phyloP scores from a whole-genome alignment of 305 asterid species.

The Striga hermonthica region DNA sequence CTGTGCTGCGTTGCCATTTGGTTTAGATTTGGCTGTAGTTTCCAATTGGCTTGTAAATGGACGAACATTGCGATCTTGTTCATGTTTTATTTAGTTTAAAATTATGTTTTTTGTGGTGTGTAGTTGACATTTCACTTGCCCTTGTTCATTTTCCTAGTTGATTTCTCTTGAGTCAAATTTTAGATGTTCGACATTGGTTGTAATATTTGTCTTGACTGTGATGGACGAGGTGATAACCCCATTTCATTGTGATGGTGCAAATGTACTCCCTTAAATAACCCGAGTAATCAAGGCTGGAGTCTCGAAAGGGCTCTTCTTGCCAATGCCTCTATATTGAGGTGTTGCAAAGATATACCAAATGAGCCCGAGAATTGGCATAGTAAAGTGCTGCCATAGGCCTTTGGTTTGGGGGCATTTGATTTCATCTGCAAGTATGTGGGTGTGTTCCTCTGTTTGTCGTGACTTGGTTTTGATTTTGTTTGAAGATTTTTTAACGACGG shows the following conservation, averaged over 20 bases:
- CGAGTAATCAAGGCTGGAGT: constrained; percentile 86
- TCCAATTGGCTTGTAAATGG: no score
- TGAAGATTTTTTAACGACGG: neutral
- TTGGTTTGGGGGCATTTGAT: constrained; percentile 74
- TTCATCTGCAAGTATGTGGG: constrained; percentile 35
- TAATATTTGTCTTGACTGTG: neutral
- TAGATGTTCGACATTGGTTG: neutral
- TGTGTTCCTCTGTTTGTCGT: constrained; percentile 5
- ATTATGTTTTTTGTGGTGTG: no score
- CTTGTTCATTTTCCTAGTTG: no score
- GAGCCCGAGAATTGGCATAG: constrained; percentile 87
- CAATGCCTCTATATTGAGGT: constrained; percentile 33
- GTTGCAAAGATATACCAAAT: constrained; percentile 48
- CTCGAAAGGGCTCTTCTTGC: constrained; percentile 64
- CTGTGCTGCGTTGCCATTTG: no score
- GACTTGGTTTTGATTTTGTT: neutral
- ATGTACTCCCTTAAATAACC: constrained; percentile 41
- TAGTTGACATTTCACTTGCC: no score
- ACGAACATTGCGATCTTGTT: no score
- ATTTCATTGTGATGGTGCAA: constrained; percentile 39
- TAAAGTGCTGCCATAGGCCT: constrained; percentile 78
- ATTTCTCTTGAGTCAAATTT: constrained; percentile 3
- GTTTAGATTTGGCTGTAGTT: no score
- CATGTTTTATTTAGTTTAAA: no score
- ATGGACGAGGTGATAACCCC: constrained; percentile 29